Conservation (phyloP, 257 asterid species). For the Euphrasia confusa region DNA sequence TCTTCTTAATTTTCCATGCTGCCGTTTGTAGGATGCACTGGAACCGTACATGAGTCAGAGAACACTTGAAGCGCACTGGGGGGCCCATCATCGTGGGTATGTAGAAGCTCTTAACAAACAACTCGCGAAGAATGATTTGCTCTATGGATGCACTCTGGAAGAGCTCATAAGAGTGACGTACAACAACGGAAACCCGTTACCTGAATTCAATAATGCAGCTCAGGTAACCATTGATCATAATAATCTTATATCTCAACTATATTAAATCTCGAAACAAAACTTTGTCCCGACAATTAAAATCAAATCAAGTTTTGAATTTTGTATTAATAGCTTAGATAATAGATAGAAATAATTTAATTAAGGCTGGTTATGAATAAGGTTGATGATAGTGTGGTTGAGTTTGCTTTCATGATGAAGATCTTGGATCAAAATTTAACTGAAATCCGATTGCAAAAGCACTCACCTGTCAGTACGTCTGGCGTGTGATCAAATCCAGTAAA, state of each 20-base stretch:
- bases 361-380: background rate
- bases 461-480: no score
- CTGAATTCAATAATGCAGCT: slow-evolving; percentile 85
- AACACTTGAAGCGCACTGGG: slow-evolving; percentile 88
- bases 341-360: background rate
- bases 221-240: slow-evolving; percentile 43
- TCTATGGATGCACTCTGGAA: slow-evolving; percentile 69
- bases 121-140: slow-evolving; percentile 55
- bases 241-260: background rate
- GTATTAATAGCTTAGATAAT: background rate
- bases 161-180: slow-evolving; percentile 74
- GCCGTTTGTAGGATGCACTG: slow-evolving; percentile 57
- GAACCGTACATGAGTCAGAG: slow-evolving; percentile 84
- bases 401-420: no score
- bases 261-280: no score
- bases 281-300: background rate
- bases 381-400: background rate
- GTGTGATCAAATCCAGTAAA: no score
- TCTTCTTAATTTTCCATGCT: slow-evolving; percentile 7
- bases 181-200: slow-evolving; percentile 82
- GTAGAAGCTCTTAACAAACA: slow-evolving; percentile 85
- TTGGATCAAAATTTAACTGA: no score
- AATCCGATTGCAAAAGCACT: no score
- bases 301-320: no score
- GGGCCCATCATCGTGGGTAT: slow-evolving; percentile 74